A percentile compares a stretch with the other conserved stretches of the same genome.
These are phyloP conservation scores for Paramarasmius palmivorus DNA, from an alignment of 1,284 basidiomycete genomes.

Conservation along the genomic window DNA sequence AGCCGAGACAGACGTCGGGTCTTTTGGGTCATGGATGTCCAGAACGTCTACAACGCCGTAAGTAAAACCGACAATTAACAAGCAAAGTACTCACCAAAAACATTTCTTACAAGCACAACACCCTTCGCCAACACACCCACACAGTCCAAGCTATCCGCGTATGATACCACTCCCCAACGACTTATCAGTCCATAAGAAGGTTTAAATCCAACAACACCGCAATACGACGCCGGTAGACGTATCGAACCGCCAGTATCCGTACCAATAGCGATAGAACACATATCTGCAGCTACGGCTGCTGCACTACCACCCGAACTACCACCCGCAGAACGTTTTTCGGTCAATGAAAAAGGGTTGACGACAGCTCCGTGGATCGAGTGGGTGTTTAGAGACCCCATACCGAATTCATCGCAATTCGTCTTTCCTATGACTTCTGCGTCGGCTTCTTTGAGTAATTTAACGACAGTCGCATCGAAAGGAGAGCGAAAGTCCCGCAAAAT, in stretches of 20 bases:
- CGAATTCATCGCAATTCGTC: constrained; percentile 97
- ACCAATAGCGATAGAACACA: constrained; percentile 81
- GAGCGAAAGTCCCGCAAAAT: constrained; percentile 73
- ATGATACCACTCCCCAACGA: constrained; percentile 91
- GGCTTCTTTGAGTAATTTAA: constrained; percentile 57
- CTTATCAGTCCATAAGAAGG: constrained; percentile 93
- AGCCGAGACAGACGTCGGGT: constrained; percentile 73
- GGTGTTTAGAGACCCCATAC: constrained; percentile 91
- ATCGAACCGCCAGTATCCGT: constrained; percentile 97
- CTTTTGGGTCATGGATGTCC: constrained; percentile 66
- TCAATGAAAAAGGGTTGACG: constrained; percentile 63
- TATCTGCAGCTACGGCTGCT: constrained; percentile 75
- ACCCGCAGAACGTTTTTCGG: constrained; percentile 66
- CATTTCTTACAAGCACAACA: constrained; percentile 47
- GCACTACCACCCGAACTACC: constrained; percentile 87
- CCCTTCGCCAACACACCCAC: constrained; percentile 80
- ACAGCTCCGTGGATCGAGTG: constrained; percentile 77
- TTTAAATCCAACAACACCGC: constrained; percentile 90
- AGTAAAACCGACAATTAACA: constrained; percentile 1
- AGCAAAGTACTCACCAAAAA: constrained; percentile 59
- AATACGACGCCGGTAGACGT: constrained; percentile 91
- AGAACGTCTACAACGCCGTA: constrained; percentile 57
- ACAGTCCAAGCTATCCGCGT: constrained; percentile 93
- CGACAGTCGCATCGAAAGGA: constrained; percentile 89
- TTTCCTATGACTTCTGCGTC: constrained; percentile 85